Conservation (phyloP, 1,139 yeast species). For the Blastobotrys ciferrii region DNA sequence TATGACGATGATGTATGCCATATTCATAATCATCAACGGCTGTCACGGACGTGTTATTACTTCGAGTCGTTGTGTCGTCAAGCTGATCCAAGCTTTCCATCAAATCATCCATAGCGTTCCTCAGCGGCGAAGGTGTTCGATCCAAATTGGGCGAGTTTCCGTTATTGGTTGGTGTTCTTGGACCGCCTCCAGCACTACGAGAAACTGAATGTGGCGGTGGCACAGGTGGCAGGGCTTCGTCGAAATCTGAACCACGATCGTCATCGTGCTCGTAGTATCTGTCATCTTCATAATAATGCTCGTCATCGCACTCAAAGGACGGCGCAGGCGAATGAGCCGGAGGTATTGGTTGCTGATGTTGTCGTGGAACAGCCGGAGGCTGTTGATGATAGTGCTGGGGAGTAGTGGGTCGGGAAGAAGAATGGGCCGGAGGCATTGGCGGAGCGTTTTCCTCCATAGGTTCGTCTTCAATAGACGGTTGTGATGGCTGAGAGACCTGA, state of each 20-base stretch:
- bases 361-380: neutral
- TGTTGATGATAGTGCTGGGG: neutral
- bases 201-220: slow-evolving; percentile 33
- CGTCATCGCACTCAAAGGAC: slow-evolving; percentile 8
- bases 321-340: slow-evolving; percentile 3
- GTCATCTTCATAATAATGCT: slow-evolving; percentile 13
- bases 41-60: slow-evolving; percentile 15
- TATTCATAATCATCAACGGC: slow-evolving; percentile 15
- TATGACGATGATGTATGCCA: neutral
- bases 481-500: neutral
- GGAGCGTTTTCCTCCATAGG: neutral
- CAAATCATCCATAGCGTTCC: slow-evolving; percentile 39
- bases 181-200: slow-evolving; percentile 1
- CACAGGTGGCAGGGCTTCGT: slow-evolving; percentile 27
- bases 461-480: neutral
- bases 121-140: slow-evolving; percentile 56
- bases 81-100: slow-evolving; percentile 34
- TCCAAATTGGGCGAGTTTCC: slow-evolving; percentile 18
- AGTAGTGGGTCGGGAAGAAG: neutral
- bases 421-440: neutral
- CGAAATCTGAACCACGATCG: slow-evolving; percentile 13
- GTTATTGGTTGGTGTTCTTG: slow-evolving; percentile 1
- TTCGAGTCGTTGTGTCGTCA: slow-evolving; percentile 21
- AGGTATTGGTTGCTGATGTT: neutral
- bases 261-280: slow-evolving; percentile 13